Conservation (phyloP, 2,329 filamentous ascomycete species). For the Epichloe brachyelytri region DNA sequence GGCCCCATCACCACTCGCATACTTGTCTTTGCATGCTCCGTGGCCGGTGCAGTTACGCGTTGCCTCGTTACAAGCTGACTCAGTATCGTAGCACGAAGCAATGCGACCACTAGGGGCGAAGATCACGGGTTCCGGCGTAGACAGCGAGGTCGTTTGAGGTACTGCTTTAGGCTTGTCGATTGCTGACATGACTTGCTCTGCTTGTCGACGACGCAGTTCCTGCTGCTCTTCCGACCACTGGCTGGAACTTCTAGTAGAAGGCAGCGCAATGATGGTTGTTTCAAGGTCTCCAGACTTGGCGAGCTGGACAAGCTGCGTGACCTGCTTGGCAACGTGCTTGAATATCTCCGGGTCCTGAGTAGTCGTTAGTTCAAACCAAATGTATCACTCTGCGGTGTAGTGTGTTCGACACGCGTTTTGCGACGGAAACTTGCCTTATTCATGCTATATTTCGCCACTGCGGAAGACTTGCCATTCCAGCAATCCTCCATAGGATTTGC, state of each 20-base stretch:
- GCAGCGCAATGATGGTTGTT: constrained; percentile 42
- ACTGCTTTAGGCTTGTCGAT: constrained; percentile 16
- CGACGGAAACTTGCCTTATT: neutral
- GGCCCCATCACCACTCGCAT: constrained; percentile 28
- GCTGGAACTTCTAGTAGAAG: constrained; percentile 27
- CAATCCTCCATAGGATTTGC: constrained; percentile 32
- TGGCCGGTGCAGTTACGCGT: constrained; percentile 77
- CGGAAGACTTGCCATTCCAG: constrained; percentile 28
- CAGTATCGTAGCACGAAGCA: constrained; percentile 61
- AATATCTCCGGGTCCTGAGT: constrained; percentile 28
- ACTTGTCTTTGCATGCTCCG: constrained; percentile 62
- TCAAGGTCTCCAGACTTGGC: constrained; percentile 39
- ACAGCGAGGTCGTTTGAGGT: constrained; percentile 13
- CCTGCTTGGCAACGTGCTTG: constrained; percentile 28
- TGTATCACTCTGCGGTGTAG: neutral
- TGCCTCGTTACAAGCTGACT: constrained; percentile 51
- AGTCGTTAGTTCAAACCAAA: constrained; percentile 11
- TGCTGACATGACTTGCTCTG: constrained; percentile 33
- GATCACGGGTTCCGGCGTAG: constrained; percentile 18
- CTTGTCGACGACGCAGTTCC: constrained; percentile 35
- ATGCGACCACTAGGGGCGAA: constrained; percentile 32
- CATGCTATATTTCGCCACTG: neutral
- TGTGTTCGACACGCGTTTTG: neutral
- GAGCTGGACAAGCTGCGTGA: constrained; percentile 31
- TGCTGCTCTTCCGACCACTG: constrained; percentile 28